phyloP scores from a whole-genome alignment of 768 basidiomycete species.

The Imleria badia region DNA sequence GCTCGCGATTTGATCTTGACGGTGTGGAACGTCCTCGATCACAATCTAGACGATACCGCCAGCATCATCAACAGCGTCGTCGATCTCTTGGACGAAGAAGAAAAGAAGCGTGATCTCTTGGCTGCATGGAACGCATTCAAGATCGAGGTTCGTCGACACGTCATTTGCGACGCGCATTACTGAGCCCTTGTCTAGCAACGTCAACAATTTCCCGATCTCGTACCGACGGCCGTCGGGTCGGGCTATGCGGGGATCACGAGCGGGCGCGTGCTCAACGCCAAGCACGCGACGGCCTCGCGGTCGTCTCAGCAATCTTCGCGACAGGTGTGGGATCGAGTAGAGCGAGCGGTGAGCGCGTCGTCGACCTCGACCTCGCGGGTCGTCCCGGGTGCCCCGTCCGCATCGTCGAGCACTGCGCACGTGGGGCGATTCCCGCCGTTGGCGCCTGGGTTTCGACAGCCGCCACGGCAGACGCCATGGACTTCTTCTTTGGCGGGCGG shows the following conservation, averaged over 20 bases:
- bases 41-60: constrained; percentile 68
- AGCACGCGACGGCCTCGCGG: constrained; percentile 65
- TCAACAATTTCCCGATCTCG: constrained; percentile 79
- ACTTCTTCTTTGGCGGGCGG: constrained; percentile 31
- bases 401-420: constrained; percentile 30
- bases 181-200: constrained; percentile 57
- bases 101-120: constrained; percentile 77
- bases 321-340: constrained; percentile 85
- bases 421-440: constrained; percentile 33
- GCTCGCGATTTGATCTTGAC: constrained; percentile 87
- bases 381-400: constrained; percentile 15
- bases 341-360: constrained; percentile 64
- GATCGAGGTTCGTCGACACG: constrained; percentile 68
- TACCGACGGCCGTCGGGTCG: constrained; percentile 54
- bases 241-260: constrained; percentile 79
- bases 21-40: constrained; percentile 76
- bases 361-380: constrained; percentile 38
- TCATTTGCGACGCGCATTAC: not conserved
- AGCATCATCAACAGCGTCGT: constrained; percentile 72
- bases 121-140: constrained; percentile 82
- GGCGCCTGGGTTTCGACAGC: constrained; percentile 37
- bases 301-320: constrained; percentile 58
- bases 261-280: constrained; percentile 82
- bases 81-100: constrained; percentile 78
- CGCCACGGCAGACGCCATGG: constrained; percentile 63